These are phyloP conservation scores for Fomitopsis palustris DNA, from an alignment of 1,284 basidiomycete genomes.

Conservation along the genomic window DNA sequence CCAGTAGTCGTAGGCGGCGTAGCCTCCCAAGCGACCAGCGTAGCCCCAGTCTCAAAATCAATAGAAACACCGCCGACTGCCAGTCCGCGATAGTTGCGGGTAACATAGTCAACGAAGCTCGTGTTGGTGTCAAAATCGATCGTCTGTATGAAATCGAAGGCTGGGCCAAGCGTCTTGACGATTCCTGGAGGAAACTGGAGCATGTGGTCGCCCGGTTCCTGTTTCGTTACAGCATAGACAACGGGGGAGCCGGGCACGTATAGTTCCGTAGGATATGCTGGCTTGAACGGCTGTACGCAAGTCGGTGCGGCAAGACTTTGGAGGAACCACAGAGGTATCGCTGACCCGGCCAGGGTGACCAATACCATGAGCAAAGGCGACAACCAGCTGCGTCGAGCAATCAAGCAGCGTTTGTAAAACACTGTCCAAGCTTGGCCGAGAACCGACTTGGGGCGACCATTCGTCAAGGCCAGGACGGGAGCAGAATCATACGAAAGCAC, in stretches of 20 bases:
- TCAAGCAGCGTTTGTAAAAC: constrained; percentile 67
- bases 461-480: constrained; percentile 37
- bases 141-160: constrained; percentile 29
- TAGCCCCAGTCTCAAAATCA: constrained; percentile 39
- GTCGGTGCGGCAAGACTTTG: constrained; percentile 40
- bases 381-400: constrained; percentile 67
- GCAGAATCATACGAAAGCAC: constrained; percentile 8
- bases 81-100: constrained; percentile 45
- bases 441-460: constrained; percentile 48
- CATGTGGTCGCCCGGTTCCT: constrained; percentile 22
- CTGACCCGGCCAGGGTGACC: constrained; percentile 60
- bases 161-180: constrained; percentile 37
- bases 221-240: constrained; percentile 16
- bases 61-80: constrained; percentile 62
- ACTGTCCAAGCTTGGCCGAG: constrained; percentile 64
- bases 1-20: constrained; percentile 50
- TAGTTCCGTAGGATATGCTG: constrained; percentile 36
- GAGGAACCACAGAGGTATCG: constrained; percentile 66
- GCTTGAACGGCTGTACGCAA: constrained; percentile 40
- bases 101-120: constrained; percentile 51
- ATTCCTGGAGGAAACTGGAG: constrained; percentile 46
- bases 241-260: constrained; percentile 46
- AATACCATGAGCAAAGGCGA: constrained; percentile 57
- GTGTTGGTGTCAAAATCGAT: constrained; percentile 43
- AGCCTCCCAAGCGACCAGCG: constrained; percentile 65